Evolutionary conservation across 768 basidiomycete genomes (phyloP), one percentile per base, ranked within the genome.

Genomic region (Termitomyces sp.): DNA sequence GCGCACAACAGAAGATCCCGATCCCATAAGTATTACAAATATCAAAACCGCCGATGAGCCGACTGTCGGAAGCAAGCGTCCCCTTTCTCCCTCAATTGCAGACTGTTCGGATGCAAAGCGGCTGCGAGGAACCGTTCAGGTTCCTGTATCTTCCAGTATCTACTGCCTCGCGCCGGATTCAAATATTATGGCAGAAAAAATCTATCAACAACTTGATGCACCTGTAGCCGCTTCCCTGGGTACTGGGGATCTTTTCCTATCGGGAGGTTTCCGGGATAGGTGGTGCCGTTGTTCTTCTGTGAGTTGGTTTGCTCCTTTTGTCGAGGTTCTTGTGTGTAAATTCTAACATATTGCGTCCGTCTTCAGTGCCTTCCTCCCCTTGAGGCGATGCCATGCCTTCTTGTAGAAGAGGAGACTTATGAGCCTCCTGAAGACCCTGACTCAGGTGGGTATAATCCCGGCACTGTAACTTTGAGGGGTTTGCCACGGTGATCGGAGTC

Each of bases 361-460:
- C 50, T 58, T 4, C 61, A 91, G 87, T 93, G 90, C 70, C 68
- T 82, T 5, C 73, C 79, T 0, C 75, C 74, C 7, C 71, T 92
- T 42, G 71, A 80, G 63, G 69, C 71, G 16, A 72, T 81, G 63
- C 76, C 82, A 27, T 92, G 79, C 69, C 74, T 93, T 24, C 69
- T 90, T 12, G 79, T 88, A 60, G 88, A 89, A 68, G 92, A 93
- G 61, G 89, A 90, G 42, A 90, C 86, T 0, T 93, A 90, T 59
- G 88, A 91, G 66, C 90, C 88, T 1, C 92, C 91, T 4, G 85
- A 90, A 64, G 92, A 93, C 69, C 91, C 92, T 10, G 92, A 94
- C 67, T 90, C 85, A 59, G 84, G 91, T 85, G 52, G 41, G 69
- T 60, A 59, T 39, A 53, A 48, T 37, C 32, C 37, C 42, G 46